These are phyloP conservation scores for Colletotrichum chrysophilum DNA, from an alignment of 2,329 filamentous ascomycete genomes.

Conservation along the genomic window DNA sequence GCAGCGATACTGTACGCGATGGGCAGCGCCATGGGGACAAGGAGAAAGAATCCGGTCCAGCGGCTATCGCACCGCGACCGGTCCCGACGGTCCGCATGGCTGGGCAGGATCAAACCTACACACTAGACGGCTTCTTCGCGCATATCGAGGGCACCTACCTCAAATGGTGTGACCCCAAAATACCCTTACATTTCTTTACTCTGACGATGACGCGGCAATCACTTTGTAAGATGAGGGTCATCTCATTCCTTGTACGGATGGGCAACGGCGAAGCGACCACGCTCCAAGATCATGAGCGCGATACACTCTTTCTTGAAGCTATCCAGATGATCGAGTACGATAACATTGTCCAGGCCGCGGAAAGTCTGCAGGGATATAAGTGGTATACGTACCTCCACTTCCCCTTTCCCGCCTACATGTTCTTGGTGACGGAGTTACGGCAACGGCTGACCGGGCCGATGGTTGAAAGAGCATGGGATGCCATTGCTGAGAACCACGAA, in stretches of 20 bases:
- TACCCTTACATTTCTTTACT: conserved; percentile 65
- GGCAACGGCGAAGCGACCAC: conserved; percentile 42
- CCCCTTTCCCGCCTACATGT: conserved; percentile 66
- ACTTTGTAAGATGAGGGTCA: conserved; percentile 62
- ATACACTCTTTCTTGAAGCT: conserved; percentile 58
- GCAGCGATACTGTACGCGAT: conserved; percentile 48
- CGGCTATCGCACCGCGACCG: conserved; percentile 30
- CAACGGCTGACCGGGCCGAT: conserved; percentile 57
- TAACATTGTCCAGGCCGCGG: conserved; percentile 57
- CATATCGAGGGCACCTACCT: conserved; percentile 64
- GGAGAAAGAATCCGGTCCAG: conserved; percentile 25
- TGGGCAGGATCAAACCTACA: conserved; percentile 53
- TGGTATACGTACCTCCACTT: conserved; percentile 68
- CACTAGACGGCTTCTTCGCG: conserved; percentile 57
- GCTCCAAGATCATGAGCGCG: conserved; percentile 52
- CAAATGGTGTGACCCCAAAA: conserved; percentile 60
- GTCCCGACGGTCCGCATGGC: conserved; percentile 49
- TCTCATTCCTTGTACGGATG: conserved; percentile 57
- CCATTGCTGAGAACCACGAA: conserved; percentile 60
- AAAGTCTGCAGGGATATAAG: conserved; percentile 55
- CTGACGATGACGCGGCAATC: conserved; percentile 61
- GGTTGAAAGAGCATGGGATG: conserved; percentile 64
- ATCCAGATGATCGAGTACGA: conserved; percentile 66
- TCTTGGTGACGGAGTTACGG: conserved; percentile 61
- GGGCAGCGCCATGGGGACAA: conserved; percentile 29